Evolutionary conservation across 2,329 filamentous ascomycete genomes (phyloP).

Genomic region (Stagonosporopsis vannaccii): DNA sequence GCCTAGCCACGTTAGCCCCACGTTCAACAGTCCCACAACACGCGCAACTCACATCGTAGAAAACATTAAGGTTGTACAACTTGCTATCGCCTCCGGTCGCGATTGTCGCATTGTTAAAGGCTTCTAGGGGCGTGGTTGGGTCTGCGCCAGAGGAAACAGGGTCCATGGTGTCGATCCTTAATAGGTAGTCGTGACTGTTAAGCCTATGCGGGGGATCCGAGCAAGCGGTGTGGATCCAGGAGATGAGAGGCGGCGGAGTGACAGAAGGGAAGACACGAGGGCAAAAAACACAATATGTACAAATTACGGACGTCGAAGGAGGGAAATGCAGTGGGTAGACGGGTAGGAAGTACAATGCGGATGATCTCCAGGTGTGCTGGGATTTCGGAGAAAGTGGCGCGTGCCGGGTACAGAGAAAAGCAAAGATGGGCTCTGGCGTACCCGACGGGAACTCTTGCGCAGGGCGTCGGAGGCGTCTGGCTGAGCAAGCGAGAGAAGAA

Average conservation of each 20-base stretch:
- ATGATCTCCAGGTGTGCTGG: conserved; percentile 33
- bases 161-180: conserved; percentile 31
- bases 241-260: background rate
- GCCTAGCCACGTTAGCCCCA: conserved; percentile 59
- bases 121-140: conserved; percentile 43
- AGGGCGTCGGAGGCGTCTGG: conserved; percentile 5
- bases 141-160: conserved; percentile 37
- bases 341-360: conserved; percentile 22
- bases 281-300: conserved; percentile 6
- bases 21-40: conserved; percentile 17
- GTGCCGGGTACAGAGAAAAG: conserved; percentile 34
- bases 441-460: background rate
- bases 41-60: conserved; percentile 71
- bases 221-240: background rate
- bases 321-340: conserved; percentile 30
- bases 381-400: conserved; percentile 24
- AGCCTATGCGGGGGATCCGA: background rate
- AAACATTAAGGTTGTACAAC: conserved; percentile 79
- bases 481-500: background rate
- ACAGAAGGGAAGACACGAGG: background rate
- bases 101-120: conserved; percentile 65
- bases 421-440: conserved; percentile 15
- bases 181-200: conserved; percentile 1
- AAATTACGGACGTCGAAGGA: conserved; percentile 23
- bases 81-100: conserved; percentile 71